Base-by-base conservation (phyloP, 495 filamentous ascomycete genomes). In the Lophiotrema nucula region DNA sequence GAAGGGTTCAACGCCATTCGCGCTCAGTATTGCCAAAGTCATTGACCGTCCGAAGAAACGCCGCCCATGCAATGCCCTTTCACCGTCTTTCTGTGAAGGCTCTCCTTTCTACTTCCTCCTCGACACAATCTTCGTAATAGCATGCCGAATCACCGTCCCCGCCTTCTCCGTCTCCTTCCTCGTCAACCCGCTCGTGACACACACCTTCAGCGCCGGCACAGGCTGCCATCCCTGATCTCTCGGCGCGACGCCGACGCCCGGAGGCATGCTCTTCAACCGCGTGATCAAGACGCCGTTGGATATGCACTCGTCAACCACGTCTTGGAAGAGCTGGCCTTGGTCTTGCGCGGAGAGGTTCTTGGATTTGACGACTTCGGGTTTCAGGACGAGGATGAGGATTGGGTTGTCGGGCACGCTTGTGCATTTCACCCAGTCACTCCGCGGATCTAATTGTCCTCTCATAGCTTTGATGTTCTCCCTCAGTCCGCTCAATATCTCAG, bases 121-220 rank as follows among this genome's bases (percentile, higher is more conserved):
- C 69, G 76, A 83, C 67, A 88, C 69, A 47, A 97, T 85, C 76
- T 95, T 96, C 26, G 92, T 96, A 64, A 97, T 89, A 18, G 92
- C 93, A 74, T 97, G 92, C 47, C 95, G 81, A 55, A 97, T 89
- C 4, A 82, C 87, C 3, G 84, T 81, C 2, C 92, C 93, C 2
- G 93, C 88, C 74, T 90, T 92, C 75, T 98, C 93, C 41, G 90
- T 86, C 71, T 98, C 93, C 75, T 95, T 96, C 77, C 88, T 91
- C 28, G 87, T 87, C 63, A 97, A 78, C 10, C 88, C 93, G 27
- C 79, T 86, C 0, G 90, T 92, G 51, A 96, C 79, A 70, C 92
- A 96, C 16, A 95, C 84, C 76, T 97, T 98, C 54, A 97, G 78
- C 4, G 86, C 88, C 13, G 91, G 88, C 47, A 83, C 76, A 39